Evolutionary conservation across 2,329 filamentous ascomycete species (phyloP), one percentile per base, ranked within the genome.

Genomic region (Dothidotthia symphoricarpi): DNA sequence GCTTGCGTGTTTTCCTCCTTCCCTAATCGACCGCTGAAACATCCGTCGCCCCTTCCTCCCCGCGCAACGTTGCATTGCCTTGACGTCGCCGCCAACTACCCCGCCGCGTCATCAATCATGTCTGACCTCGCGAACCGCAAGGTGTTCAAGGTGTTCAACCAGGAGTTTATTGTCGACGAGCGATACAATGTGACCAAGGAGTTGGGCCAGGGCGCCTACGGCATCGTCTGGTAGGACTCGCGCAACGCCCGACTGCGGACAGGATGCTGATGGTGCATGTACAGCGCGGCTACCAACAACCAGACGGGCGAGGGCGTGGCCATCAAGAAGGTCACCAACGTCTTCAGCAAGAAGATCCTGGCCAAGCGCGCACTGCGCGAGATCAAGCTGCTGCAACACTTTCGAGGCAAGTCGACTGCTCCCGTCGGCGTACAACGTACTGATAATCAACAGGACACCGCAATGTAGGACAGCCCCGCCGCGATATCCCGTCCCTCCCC

Each of bases 261-360:
- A 19, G 31, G 28, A 39, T 37, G 47, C 48, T 62, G 45, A 61
- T 40, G 26, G 44, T 43, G 47, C 48, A 44, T 46, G 49, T 48
- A 49, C 66, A 95, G 90, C 70, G 91, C 93, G 44, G 93, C 93
- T 39, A 87, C 88, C 53, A 96, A 97, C 76, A 84, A 82, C 66
- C 82, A 89, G 69, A 94, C 86, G 22, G 85, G 82, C 61, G 93
- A 98, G 67, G 90, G 91, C 27, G 90, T 98, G 48, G 93, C 93
- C 60, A 93, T 98, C 77, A 98, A 98, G 74, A 98, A 98, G 74
- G 88, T 98, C 68, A 98, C 93, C 75, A 98, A 98, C 86, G 91
- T 98, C 60, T 98, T 98, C 73, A 96, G 89, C 80, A 98, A 98
- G 76, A 97, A 97, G 82, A 98, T 98, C 57, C 79, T 98, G 54